Evolutionary conservation across 306 rosid species (phyloP), one percentile per base, ranked within the genome.

Genomic region (Crotalaria pallida): DNA sequence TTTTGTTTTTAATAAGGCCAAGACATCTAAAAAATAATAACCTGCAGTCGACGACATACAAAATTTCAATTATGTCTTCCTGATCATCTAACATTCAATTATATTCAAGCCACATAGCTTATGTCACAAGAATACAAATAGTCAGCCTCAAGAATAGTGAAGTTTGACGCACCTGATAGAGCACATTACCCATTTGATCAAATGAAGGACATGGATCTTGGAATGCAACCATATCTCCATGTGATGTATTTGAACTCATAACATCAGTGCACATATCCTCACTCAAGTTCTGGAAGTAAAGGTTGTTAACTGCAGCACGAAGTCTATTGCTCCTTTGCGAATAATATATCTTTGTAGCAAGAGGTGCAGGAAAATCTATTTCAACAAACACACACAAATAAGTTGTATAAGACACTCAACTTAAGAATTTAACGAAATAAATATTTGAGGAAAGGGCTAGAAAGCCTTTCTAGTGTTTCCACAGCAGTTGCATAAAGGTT

Each of bases 261-360:
- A 49, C 65, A 69, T 71, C 84, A 65, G 79, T 36, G 74, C 84
- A 76, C 18, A 60, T 58, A 79, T 78, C 88, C 74, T 80, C 84
- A 38, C 76, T 71, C 71, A 86, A 77, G 77, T 80, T 65, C 76
- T 87, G 89, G 58, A 71, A 68, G 81, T 88, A 91, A 31, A 88
- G 83, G 78, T 83, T 85, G 40, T 80, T 81, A 67, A 94, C 84
- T 40, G 86, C 77, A 48, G 91, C 81, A 50, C 96, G 97, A 33
- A 91, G 72, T 13, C 96, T 84, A 71, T 82, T 85, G 74, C 77
- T 81, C 86, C 86, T 87, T 79, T 89, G 96, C 11, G 96, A 91
- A 87, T 87, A 91, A 75, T 88, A 94, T 38, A 89, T 80, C 86
- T 88, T 94, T 13, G 97, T 85, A 43, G 97, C 99, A 67, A 94